phyloP scores from a whole-genome alignment of 75 land plant species.

The Selaginella tamariscina region DNA sequence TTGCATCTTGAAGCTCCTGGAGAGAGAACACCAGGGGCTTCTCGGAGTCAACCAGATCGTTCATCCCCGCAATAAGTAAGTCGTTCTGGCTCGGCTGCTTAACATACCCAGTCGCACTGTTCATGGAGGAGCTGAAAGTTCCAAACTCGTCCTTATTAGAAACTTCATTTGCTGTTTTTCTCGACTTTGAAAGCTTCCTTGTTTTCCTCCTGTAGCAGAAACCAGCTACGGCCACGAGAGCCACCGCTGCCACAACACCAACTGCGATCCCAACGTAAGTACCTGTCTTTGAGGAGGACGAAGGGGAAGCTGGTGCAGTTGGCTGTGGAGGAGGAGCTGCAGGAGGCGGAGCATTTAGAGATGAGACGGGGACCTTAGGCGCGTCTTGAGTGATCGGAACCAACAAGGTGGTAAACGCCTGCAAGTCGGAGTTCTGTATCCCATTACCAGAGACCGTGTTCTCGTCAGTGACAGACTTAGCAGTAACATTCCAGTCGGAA shows the following conservation, averaged over 20 bases:
- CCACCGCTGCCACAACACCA: slow-evolving; percentile 12
- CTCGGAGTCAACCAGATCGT: slow-evolving; percentile 26
- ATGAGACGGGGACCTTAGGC: slow-evolving; percentile 3
- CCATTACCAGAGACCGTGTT: background rate
- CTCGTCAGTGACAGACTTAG: background rate
- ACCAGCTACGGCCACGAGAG: slow-evolving; percentile 5
- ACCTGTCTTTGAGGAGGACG: background rate
- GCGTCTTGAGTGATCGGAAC: slow-evolving; percentile 45
- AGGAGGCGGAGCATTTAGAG: slow-evolving; percentile 13
- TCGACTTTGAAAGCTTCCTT: background rate
- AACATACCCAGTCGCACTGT: background rate
- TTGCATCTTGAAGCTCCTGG: slow-evolving; percentile 52
- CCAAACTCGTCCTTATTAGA: background rate
- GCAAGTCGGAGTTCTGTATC: background rate
- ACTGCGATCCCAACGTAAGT: slow-evolving; percentile 22
- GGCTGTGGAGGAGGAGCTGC: slow-evolving; percentile 7
- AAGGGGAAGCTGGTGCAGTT: background rate
- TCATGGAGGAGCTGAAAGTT: background rate
- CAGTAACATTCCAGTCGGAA: background rate
- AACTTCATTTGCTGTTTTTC: background rate
- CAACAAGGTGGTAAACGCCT: slow-evolving; percentile 33
- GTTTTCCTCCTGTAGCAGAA: background rate
- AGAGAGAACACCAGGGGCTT: slow-evolving; percentile 36
- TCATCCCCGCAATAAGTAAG: slow-evolving; percentile 22
- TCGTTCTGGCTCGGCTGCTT: background rate